phyloP scores from a whole-genome alignment of 495 filamentous ascomycete genomes.

The Daldinia vernicosa region DNA sequence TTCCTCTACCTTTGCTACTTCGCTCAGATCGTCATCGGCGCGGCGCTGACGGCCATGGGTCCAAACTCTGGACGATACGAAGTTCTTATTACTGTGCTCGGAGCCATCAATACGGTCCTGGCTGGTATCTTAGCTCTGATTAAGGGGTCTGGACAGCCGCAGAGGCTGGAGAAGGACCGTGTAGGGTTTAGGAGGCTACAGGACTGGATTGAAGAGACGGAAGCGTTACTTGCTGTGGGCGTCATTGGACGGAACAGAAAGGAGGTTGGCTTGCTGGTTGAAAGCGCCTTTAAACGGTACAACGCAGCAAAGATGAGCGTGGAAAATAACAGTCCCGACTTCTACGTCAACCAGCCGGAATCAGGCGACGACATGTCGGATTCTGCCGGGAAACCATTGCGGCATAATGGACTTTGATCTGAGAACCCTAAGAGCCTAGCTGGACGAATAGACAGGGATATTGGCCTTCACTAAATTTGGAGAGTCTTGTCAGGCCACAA shows the following conservation, averaged over 20 bases:
- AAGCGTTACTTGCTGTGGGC: slow-evolving; percentile 48
- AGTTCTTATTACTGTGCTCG: slow-evolving; percentile 54
- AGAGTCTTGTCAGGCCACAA: neutral
- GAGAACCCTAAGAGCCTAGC: neutral
- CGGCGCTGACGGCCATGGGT: slow-evolving; percentile 57
- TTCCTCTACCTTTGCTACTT: slow-evolving; percentile 53
- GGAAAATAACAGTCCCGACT: slow-evolving; percentile 56
- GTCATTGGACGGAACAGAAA: slow-evolving; percentile 55
- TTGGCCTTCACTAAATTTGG: neutral
- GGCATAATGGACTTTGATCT: neutral
- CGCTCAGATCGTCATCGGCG: slow-evolving; percentile 57
- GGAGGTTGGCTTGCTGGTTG: slow-evolving; percentile 56
- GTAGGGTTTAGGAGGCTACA: slow-evolving; percentile 54
- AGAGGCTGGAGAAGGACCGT: slow-evolving; percentile 52
- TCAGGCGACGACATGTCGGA: slow-evolving; percentile 16
- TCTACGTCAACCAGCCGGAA: slow-evolving; percentile 47
- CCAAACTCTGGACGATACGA: slow-evolving; percentile 51
- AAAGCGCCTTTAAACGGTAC: slow-evolving; percentile 56
- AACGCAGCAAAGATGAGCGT: slow-evolving; percentile 55
- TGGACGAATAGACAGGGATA: neutral
- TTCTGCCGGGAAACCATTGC: slow-evolving; percentile 24
- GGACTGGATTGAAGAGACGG: slow-evolving; percentile 52
- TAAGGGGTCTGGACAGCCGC: slow-evolving; percentile 55
- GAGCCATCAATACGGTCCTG: slow-evolving; percentile 60
- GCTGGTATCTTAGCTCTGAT: slow-evolving; percentile 59